Evolutionary conservation across 2,329 filamentous ascomycete genomes (phyloP).

Genomic region (Aureobasidium sp.): DNA sequence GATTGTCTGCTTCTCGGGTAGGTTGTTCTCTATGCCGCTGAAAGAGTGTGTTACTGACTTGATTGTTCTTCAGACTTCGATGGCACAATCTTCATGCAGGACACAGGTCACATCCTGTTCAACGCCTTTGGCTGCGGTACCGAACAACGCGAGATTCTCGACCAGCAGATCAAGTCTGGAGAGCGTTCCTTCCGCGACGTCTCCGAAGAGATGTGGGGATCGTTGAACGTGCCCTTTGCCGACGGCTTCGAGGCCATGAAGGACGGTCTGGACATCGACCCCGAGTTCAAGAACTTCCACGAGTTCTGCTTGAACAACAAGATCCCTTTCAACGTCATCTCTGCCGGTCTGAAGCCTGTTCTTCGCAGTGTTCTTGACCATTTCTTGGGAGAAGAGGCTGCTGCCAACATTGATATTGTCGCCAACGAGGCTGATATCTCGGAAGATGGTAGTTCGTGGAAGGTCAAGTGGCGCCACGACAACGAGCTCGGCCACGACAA

Average conservation of each 20-base stretch:
- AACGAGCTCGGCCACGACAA: slow-evolving; percentile 62
- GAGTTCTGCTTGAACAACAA: slow-evolving; percentile 55
- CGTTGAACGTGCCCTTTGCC: slow-evolving; percentile 59
- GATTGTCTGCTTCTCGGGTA: slow-evolving; percentile 54
- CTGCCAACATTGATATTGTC: slow-evolving; percentile 57
- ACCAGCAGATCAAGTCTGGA: slow-evolving; percentile 58
- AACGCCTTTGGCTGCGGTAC: slow-evolving; percentile 58
- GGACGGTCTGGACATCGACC: slow-evolving; percentile 55
- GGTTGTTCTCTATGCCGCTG: slow-evolving; percentile 15
- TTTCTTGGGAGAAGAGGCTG: slow-evolving; percentile 56
- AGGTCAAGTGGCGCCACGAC: slow-evolving; percentile 61
- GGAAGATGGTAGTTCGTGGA: slow-evolving; percentile 54
- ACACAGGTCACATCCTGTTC: slow-evolving; percentile 63
- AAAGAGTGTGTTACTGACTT: not conserved
- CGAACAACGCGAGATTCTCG: slow-evolving; percentile 49
- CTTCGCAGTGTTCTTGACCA: slow-evolving; percentile 55
- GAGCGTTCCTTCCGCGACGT: slow-evolving; percentile 62
- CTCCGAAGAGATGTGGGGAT: slow-evolving; percentile 67
- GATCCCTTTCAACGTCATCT: slow-evolving; percentile 65
- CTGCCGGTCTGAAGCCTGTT: slow-evolving; percentile 59
- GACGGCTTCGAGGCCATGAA: slow-evolving; percentile 61
- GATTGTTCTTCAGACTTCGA: slow-evolving; percentile 51
- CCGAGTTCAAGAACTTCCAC: slow-evolving; percentile 58
- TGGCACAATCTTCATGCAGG: slow-evolving; percentile 59
- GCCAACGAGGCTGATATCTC: slow-evolving; percentile 60